Evolutionary conservation across 805 yeast genomes (phyloP).

Genomic region (Ogataea paradorogensis): DNA sequence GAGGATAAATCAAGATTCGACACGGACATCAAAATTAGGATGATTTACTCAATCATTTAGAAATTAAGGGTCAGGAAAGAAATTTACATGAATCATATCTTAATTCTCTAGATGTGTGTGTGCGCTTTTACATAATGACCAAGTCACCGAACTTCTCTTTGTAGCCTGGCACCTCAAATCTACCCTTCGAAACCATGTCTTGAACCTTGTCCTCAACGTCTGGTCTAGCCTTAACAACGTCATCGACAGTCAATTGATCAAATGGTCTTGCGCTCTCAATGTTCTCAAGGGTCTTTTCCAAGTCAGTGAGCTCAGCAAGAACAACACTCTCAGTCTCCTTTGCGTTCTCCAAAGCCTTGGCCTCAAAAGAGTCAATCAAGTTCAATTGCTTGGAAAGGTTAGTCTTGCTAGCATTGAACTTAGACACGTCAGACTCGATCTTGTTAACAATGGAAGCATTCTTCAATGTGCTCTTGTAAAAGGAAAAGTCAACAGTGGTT

Average conservation of each 20-base stretch:
- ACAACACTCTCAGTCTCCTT: slow-evolving; percentile 89
- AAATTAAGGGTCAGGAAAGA: not conserved
- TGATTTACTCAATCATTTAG: not conserved
- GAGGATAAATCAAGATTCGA: slow-evolving; percentile 30
- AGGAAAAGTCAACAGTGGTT: slow-evolving; percentile 73
- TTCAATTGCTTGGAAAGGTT: slow-evolving; percentile 87
- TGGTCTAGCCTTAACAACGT: slow-evolving; percentile 92
- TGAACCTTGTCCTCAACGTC: slow-evolving; percentile 94
- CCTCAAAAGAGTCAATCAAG: slow-evolving; percentile 90
- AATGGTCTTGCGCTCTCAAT: slow-evolving; percentile 97
- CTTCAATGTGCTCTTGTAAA: slow-evolving; percentile 77
- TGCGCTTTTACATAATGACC: slow-evolving; percentile 70
- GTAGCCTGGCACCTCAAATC: slow-evolving; percentile 98
- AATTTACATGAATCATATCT: slow-evolving; percentile 6
- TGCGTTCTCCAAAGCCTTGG: slow-evolving; percentile 94
- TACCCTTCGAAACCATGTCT: slow-evolving; percentile 93
- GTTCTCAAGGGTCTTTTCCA: slow-evolving; percentile 85
- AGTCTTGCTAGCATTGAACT: slow-evolving; percentile 80
- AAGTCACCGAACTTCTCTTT: slow-evolving; percentile 97
- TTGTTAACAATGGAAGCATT: slow-evolving; percentile 77
- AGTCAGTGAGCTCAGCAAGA: slow-evolving; percentile 76
- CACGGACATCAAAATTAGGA: not conserved
- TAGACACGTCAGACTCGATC: slow-evolving; percentile 70
- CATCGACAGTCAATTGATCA: slow-evolving; percentile 94
- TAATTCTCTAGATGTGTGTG: slow-evolving; percentile 8